phyloP scores from a whole-genome alignment of 768 basidiomycete genomes.

The Lactarius quietus region DNA sequence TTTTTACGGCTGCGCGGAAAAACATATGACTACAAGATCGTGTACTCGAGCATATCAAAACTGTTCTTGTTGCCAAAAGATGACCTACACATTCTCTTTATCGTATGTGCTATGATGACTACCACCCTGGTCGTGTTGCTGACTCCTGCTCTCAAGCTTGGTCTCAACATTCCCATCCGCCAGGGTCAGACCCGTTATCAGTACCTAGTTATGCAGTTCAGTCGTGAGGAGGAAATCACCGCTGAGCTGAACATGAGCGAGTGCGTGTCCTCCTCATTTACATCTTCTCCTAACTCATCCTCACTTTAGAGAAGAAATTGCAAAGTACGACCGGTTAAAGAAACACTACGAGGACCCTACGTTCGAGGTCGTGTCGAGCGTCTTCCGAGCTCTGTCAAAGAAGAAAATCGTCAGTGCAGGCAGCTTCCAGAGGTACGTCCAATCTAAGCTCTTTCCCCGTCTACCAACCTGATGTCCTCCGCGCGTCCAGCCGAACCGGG shows the following conservation, averaged over 20 bases:
- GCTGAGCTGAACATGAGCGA: slow-evolving; percentile 91
- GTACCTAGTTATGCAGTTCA: slow-evolving; percentile 97
- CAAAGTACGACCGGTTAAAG: slow-evolving; percentile 78
- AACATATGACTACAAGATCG: slow-evolving; percentile 98
- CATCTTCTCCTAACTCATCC: slow-evolving; percentile 6
- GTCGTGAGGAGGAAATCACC: slow-evolving; percentile 94
- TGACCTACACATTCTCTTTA: slow-evolving; percentile 92
- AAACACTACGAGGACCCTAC: slow-evolving; percentile 94
- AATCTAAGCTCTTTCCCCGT: neutral
- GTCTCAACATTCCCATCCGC: slow-evolving; percentile 87
- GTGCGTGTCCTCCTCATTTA: slow-evolving; percentile 44
- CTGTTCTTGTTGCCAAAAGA: slow-evolving; percentile 96
- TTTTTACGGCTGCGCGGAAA: slow-evolving; percentile 96
- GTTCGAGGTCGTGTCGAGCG: slow-evolving; percentile 89
- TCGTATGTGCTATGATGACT: slow-evolving; percentile 50
- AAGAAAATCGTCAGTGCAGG: slow-evolving; percentile 91
- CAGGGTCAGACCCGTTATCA: slow-evolving; percentile 99
- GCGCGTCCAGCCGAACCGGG: slow-evolving; percentile 64
- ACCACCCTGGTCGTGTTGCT: neutral
- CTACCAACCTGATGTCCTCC: neutral
- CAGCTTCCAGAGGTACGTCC: slow-evolving; percentile 71
- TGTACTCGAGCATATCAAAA: slow-evolving; percentile 81
- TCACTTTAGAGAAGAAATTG: slow-evolving; percentile 56
- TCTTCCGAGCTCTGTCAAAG: slow-evolving; percentile 86
- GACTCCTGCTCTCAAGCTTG: slow-evolving; percentile 50